Conservation (phyloP, 2,329 filamentous ascomycete genomes). For the Thelonectria olida region DNA sequence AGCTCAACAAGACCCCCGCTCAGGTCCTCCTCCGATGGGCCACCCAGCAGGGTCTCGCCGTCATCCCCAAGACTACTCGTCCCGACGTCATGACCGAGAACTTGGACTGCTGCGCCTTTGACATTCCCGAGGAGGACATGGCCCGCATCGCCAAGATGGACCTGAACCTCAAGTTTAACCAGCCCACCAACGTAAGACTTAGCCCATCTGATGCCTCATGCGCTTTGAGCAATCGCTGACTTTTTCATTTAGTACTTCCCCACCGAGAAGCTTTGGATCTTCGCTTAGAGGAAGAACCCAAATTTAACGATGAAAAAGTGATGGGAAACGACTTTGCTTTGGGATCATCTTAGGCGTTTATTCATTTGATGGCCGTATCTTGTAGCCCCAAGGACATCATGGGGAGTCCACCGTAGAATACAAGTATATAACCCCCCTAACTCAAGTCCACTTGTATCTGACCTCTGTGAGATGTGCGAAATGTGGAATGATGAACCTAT, state of each 20-base stretch:
- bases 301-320: conserved; percentile 28
- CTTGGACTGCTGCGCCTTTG: conserved; percentile 72
- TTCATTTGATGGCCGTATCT: conserved; percentile 33
- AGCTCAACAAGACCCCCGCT: conserved; percentile 76
- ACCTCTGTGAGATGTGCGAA: neutral
- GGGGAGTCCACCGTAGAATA: conserved; percentile 34
- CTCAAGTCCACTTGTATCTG: neutral
- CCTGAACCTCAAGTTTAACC: conserved; percentile 77
- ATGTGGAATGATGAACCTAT: neutral
- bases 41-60: conserved; percentile 81
- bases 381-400: conserved; percentile 32
- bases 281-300: conserved; percentile 53
- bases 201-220: neutral
- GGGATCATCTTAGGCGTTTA: conserved; percentile 40
- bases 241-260: conserved; percentile 60
- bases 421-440: conserved; percentile 33
- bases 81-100: conserved; percentile 67
- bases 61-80: conserved; percentile 81
- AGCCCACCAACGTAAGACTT: conserved; percentile 72
- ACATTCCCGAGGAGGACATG: conserved; percentile 73
- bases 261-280: conserved; percentile 66
- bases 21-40: conserved; percentile 90
- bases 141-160: conserved; percentile 73
- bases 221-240: conserved; percentile 18
- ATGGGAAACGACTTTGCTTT: conserved; percentile 33